Evolutionary conservation across 352 stramenopile species (phyloP), one percentile per base, ranked within the genome.

Genomic region (Salisapilia sapeloensis): DNA sequence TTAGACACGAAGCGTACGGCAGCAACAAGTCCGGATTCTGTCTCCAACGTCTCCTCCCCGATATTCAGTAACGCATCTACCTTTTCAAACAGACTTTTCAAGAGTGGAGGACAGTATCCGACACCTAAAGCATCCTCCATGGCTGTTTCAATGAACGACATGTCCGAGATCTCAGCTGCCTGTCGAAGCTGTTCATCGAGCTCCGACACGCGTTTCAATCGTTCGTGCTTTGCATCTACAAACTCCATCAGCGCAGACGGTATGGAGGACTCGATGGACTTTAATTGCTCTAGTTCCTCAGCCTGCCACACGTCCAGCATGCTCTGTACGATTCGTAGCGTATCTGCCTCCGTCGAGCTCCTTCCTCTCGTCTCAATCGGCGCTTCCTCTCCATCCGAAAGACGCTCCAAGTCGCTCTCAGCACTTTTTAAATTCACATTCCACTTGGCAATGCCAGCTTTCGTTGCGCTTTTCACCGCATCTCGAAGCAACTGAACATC

Each of bases 371-470:
- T 29, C 35, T 9, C 24, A 19, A 16, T 23, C 21, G 9, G 54
- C 21, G 16, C 19, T 46, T 15, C 16, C 7, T 18, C 40, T 15
- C 29, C 43, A 4, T 50, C 50, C 11, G 63, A 31, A 8, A 84
- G 35, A 25, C 77, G 75, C 14, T 84, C 69, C 7, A 60, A 54
- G 31, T 84, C 64, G 18, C 57, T 38, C 43, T 80, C 60, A 6
- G 69, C 69, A 27, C 81, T 84, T 32, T 84, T 84, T 2, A 84
- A 29, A 36, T 84, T 84, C 19, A 84, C 80, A 42, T 84, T 64
- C 69, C 69, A 84, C 29, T 80, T 80, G 0, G 69, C 69, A 21
- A 84, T 42, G n/a, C 69, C 69, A 27, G 50, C 62, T 14, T 50
- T 50, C 10, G 67, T 35, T 1, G 69, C 69, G 34, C 55, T 51